Percentiles rank a stretch among this genome's conserved stretches.
These are phyloP conservation scores for Kodamaea arcana DNA, from an alignment of 1,139 yeast species.

Conservation along the genomic window DNA sequence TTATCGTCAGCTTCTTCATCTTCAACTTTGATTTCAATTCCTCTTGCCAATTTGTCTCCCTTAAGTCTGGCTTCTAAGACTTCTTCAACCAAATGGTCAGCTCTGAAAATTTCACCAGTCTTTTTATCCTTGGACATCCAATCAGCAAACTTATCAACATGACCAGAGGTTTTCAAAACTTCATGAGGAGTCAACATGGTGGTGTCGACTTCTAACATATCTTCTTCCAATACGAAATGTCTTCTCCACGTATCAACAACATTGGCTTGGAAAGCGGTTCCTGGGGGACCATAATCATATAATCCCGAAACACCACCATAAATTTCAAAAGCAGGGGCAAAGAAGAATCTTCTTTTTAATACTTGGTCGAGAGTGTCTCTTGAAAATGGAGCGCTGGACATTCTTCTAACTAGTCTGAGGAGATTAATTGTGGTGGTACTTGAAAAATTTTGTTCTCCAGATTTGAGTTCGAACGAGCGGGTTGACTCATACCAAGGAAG, in stretches of 20 bases:
- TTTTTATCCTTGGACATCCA: conserved; percentile 98
- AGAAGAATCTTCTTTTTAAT: conserved; percentile 92
- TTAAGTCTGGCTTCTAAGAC: conserved; percentile 92
- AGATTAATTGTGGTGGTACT: background rate
- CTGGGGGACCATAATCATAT: conserved; percentile 99
- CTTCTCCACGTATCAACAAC: conserved; percentile 94
- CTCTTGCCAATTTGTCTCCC: conserved; percentile 96
- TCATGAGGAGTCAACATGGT: conserved; percentile 97
- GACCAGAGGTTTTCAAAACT: conserved; percentile 97
- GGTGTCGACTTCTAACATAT: conserved; percentile 97
- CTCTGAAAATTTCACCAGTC: conserved; percentile 97
- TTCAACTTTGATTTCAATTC: conserved; percentile 44
- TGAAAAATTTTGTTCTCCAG: background rate
- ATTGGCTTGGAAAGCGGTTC: conserved; percentile 97
- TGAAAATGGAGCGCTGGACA: conserved; percentile 50
- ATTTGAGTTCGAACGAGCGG: no score
- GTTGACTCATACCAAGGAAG: no score
- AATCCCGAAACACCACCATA: conserved; percentile 98
- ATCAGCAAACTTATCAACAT: conserved; percentile 97
- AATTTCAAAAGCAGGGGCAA: conserved; percentile 94
- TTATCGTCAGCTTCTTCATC: conserved; percentile 51
- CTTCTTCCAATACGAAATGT: conserved; percentile 95
- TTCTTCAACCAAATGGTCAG: conserved; percentile 97
- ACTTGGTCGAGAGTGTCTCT: conserved; percentile 89
- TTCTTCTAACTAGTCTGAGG: background rate